Evolutionary conservation across 352 stramenopile species (phyloP).

Genomic region (Pythium diclinum): DNA sequence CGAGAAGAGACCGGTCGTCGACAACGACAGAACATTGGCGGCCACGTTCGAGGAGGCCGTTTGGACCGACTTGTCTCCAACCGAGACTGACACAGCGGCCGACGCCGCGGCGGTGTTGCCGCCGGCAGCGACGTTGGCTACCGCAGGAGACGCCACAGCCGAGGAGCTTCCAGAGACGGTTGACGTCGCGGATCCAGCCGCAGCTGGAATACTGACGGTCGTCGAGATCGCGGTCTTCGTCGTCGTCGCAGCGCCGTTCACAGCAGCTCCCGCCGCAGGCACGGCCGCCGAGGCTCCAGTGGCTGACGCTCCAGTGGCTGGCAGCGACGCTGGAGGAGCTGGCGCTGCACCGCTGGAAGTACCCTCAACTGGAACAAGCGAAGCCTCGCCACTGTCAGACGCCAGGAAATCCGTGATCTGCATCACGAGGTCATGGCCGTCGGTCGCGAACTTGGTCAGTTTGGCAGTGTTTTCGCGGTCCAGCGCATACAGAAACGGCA

Average conservation of each 20-base stretch:
- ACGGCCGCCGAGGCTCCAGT: too few relatives aligned
- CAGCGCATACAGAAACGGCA: slow-evolving; percentile 17
- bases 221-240: neutral
- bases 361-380: too few relatives aligned
- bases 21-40: neutral
- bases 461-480: slow-evolving; percentile 2
- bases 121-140: neutral
- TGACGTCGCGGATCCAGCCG: too few relatives aligned
- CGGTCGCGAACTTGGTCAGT: slow-evolving; percentile 16
- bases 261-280: neutral
- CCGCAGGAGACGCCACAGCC: neutral
- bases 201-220: neutral
- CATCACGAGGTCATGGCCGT: slow-evolving; percentile 11
- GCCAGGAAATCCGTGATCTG: neutral
- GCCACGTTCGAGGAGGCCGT: neutral
- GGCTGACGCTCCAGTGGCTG: too few relatives aligned
- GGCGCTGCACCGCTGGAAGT: too few relatives aligned
- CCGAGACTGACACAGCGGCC: neutral
- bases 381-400: neutral
- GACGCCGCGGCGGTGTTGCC: neutral
- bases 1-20: neutral
- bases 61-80: neutral
- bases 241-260: neutral
- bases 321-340: too few relatives aligned
- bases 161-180: neutral